A percentile compares a stretch with the other conserved stretches of the same genome.
phyloP scores from a whole-genome alignment of 2,329 filamentous ascomycete genomes.

The Pseudofabraea citricarpa region DNA sequence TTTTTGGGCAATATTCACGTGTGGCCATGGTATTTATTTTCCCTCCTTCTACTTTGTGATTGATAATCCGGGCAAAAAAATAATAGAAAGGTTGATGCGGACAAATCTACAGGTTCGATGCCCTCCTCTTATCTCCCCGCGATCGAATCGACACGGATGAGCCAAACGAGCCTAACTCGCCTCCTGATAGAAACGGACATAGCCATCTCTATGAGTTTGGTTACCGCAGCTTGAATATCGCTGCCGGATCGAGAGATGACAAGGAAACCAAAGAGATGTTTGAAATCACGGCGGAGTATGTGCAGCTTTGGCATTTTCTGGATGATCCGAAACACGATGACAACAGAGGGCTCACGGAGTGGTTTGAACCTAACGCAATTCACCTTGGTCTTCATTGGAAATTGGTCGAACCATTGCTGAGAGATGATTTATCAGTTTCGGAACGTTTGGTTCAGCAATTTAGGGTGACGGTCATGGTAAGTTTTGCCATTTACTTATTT shows the following conservation, averaged over 20 bases:
- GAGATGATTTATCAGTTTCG: not conserved
- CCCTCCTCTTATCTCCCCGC: not conserved
- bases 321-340: not conserved
- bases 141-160: not conserved
- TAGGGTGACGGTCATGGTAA: not conserved
- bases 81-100: not conserved
- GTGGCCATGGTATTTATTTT: slow-evolving; percentile 2
- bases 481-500: not conserved
- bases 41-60: not conserved
- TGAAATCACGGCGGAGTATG: not conserved
- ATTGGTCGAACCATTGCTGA: not conserved
- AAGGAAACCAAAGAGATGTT: not conserved
- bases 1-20: not conserved
- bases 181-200: not conserved
- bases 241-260: not conserved
- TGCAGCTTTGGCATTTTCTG: not conserved
- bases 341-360: not conserved
- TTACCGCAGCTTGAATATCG: not conserved
- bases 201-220: not conserved
- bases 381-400: not conserved
- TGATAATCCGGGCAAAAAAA: not conserved
- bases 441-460: slow-evolving; percentile 2
- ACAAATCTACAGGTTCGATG: not conserved
- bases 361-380: not conserved
- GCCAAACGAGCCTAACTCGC: not conserved